Percentiles rank a stretch among this genome's conserved stretches.
Evolutionary conservation across 2,329 filamentous ascomycete genomes (phyloP).

Genomic region (Magnaporthiopsis poae): DNA sequence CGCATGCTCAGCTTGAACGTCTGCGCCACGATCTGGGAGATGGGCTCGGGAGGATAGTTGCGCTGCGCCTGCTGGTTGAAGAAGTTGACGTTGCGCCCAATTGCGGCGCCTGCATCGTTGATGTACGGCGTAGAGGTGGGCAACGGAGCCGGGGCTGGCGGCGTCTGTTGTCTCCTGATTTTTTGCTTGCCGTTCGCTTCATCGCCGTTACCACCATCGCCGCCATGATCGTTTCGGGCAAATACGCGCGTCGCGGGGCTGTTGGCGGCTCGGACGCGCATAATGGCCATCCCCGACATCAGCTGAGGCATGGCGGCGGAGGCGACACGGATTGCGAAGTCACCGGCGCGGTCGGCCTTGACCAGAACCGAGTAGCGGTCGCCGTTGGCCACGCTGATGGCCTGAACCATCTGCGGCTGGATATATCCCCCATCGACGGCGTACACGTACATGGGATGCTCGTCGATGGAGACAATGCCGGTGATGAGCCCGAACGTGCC

Average conservation of each 20-base stretch:
- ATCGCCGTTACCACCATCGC: background rate
- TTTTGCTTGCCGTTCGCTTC: background rate
- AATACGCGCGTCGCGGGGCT: background rate
- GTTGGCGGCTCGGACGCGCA: slow-evolving; percentile 27
- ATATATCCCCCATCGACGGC: slow-evolving; percentile 46
- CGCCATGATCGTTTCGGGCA: no score
- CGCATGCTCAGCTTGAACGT: slow-evolving; percentile 35
- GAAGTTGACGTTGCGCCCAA: slow-evolving; percentile 29
- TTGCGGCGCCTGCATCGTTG: slow-evolving; percentile 35
- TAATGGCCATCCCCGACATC: slow-evolving; percentile 40
- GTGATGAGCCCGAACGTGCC: slow-evolving; percentile 38
- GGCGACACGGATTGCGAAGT: slow-evolving; percentile 46
- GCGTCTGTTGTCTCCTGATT: background rate
- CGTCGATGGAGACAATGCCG: slow-evolving; percentile 39
- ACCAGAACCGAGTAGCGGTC: slow-evolving; percentile 44
- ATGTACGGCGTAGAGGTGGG: slow-evolving; percentile 33
- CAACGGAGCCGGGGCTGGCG: background rate
- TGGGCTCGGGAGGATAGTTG: slow-evolving; percentile 37
- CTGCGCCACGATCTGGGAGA: slow-evolving; percentile 32
- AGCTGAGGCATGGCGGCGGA: slow-evolving; percentile 42
- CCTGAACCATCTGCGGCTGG: slow-evolving; percentile 38
- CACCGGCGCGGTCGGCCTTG: slow-evolving; percentile 33
- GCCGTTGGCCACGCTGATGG: slow-evolving; percentile 38
- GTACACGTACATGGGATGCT: slow-evolving; percentile 43
- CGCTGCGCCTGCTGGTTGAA: slow-evolving; percentile 33